These are phyloP conservation scores for Diaporthe sp. DNA, from an alignment of 2,329 filamentous ascomycete genomes.

Conservation along the genomic window DNA sequence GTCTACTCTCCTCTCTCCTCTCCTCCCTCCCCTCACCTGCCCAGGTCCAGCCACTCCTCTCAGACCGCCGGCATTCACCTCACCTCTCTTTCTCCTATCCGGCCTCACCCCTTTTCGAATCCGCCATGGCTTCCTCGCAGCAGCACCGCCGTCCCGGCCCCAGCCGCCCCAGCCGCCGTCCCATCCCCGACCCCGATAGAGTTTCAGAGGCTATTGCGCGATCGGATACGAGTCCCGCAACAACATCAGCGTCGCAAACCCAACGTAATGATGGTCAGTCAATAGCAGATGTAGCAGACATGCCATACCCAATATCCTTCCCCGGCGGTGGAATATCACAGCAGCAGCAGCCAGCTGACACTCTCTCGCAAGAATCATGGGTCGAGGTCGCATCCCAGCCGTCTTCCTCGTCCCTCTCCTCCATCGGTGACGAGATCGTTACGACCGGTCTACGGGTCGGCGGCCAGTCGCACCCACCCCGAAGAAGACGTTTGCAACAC, in stretches of 20 bases:
- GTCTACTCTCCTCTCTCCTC: conserved; percentile 9
- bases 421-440: conserved; percentile 87
- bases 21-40: neutral
- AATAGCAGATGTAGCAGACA: conserved; percentile 1
- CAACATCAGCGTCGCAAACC: conserved; percentile 43
- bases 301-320: neutral
- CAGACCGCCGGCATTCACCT: conserved; percentile 3
- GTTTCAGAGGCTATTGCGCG: conserved; percentile 42
- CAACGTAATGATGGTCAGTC: conserved; percentile 53
- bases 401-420: conserved; percentile 93
- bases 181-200: conserved; percentile 40
- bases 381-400: conserved; percentile 93
- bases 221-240: conserved; percentile 38
- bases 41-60: neutral
- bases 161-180: conserved; percentile 39
- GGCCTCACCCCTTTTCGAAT: conserved; percentile 1
- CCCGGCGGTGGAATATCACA: neutral
- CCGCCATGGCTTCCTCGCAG: conserved; percentile 44
- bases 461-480: conserved; percentile 71
- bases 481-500: conserved; percentile 67
- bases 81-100: conserved; percentile 19
- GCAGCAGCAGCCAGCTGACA: conserved; percentile 43
- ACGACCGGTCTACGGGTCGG: conserved; percentile 88
- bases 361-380: conserved; percentile 86
- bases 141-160: conserved; percentile 43